Base-by-base conservation (phyloP, 1,139 yeast species). In the Magnusiomyces sp. region DNA sequence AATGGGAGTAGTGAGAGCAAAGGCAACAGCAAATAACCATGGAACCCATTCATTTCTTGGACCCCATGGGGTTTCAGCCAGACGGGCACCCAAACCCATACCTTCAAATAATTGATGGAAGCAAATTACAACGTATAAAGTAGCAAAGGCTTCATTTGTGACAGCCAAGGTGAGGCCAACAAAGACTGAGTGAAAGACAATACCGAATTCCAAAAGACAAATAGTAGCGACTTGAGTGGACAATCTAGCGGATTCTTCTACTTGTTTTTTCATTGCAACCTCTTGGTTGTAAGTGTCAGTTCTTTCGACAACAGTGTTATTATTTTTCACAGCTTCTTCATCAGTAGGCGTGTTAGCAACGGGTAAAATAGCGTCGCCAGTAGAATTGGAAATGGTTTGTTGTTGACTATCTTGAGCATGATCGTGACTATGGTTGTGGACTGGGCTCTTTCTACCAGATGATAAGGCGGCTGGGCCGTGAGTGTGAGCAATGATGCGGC, bases 31-130 rank as follows among this genome's bases (percentile, higher is more conserved):
- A 57, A 82, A 68, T 1, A 74, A 42, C 79, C 83, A 82, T 19
- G 90, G 87, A 23, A 81, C 70, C 64, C 62, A 65, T 41, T 58
- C 54, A 60, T 72, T 73, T 42, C 64, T 54, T 27, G 67, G 63
- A 29, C 86, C 82, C 89, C 92, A 86, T 40, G 75, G 71, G 5
- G 86, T 79, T 29, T 78, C 74, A 1, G 95, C 88, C 50, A 89
- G 75, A 65, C 97, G 77, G 5, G 95, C 78, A 49, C 97, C 97
- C 59, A 89, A 73, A 59, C 96, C 97, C 52, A 89, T 74, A 50
- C 97, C 97, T 72, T 89, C 97, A 65, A 89, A 89, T 70, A 84
- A 75, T 69, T 89, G 96, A 68, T 89, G 97, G 77, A 89, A 88
- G 2, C 85, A 81, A 50, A 89, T 67, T 17, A 88, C 97, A 57